Conservation (phyloP, 2,329 filamentous ascomycete species). For the Cladobotryum mycophilum region DNA sequence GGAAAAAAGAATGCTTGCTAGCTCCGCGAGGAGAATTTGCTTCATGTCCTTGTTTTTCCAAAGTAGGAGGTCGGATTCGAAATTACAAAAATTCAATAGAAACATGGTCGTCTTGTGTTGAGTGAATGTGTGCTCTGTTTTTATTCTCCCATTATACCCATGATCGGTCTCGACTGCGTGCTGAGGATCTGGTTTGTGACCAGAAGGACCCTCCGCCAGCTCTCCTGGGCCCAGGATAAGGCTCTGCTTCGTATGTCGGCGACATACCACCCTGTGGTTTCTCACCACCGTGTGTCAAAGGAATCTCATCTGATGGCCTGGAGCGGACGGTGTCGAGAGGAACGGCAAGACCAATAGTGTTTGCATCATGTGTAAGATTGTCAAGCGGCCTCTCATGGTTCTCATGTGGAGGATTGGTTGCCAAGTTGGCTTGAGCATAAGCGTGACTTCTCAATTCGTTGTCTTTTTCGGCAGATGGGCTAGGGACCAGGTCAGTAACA, state of each 20-base stretch:
- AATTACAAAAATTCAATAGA: neutral
- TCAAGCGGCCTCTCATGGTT: neutral
- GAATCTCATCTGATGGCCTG: conserved; percentile 11
- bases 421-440: neutral
- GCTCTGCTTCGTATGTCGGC: neutral
- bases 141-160: conserved; percentile 3
- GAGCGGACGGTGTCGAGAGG: neutral
- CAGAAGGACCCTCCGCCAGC: conserved; percentile 10
- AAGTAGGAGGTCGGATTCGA: neutral
- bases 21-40: neutral
- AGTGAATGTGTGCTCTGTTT: neutral
- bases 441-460: neutral
- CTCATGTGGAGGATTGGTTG: conserved; percentile 2
- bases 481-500: conserved; percentile 18
- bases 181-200: conserved; percentile 8
- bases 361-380: conserved; percentile 1
- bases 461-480: conserved; percentile 17
- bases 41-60: neutral
- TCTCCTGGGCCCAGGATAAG: conserved; percentile 8
- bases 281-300: neutral
- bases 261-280: neutral
- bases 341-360: conserved; percentile 2
- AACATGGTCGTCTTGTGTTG: neutral
- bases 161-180: conserved; percentile 3
- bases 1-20: too few relatives aligned